Base-by-base conservation (phyloP, 345 rosid genomes). In the Ceriops decandra region DNA sequence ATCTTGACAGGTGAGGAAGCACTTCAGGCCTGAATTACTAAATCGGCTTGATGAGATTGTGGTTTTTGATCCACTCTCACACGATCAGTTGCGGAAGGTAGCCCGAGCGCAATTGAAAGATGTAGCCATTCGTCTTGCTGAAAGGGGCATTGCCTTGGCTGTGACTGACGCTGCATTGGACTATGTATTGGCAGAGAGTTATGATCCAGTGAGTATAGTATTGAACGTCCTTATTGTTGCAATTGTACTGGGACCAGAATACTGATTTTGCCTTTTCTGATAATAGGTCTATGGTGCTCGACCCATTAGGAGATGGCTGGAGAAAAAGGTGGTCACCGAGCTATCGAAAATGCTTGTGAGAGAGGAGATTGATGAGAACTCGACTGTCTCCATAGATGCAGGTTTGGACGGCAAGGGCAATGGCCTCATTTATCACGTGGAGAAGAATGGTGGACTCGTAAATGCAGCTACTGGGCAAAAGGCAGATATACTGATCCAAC, bases 271-370 rank as follows among this genome's bases (percentile, higher is more conserved):
- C 52, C 65, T 3, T 21, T 10, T 53, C 46, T 31, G 69, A 13
- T 42, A 13, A 42, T 49, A 91, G 97, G 95, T 90, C 0, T 95
- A 90, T 63, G 96, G 99, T 7, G 96, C 97, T 2, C 82, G 97
- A 36, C 96, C 97, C 0, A 88, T 95, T 26, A 77, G 99, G 77
- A 88, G 99, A 63, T 95, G 97, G 99, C 90, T 95, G 0, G 97
- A 95, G 84, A 91, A 68, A 80, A 91, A 77, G 81, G 97, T 95
- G 73, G 98, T 95, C 0, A 95, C 99, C 0, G 90, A 90, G 76
- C 75, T 95, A 10, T 95, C 96, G 0, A 87, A 82, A 70, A 88
- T 91, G 99, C 86, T 95, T 0, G 58, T 95, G 47, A 84, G 85
- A 70, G 97, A 86, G 27, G 97, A 95, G 49, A 91, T 95, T 0